Percentiles rank a stretch among this genome's conserved stretches.
Conservation (phyloP, 768 basidiomycete genomes). For the Mycena indigotica region DNA sequence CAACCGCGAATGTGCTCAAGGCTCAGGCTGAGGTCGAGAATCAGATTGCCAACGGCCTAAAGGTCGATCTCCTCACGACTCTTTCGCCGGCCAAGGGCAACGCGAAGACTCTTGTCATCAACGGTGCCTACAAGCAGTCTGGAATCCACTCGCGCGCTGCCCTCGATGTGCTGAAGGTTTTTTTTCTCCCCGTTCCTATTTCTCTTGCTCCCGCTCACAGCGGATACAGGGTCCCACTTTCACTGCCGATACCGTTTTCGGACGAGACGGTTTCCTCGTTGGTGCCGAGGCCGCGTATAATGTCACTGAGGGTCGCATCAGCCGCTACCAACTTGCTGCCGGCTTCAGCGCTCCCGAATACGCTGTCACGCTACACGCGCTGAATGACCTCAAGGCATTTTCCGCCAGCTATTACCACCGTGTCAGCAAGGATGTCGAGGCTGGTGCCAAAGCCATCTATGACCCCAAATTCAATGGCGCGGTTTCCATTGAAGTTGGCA, state of each 20-base stretch:
- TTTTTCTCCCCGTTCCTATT: constrained; percentile 4
- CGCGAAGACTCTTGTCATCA: constrained; percentile 79
- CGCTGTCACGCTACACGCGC: constrained; percentile 89
- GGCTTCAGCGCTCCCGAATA: constrained; percentile 98
- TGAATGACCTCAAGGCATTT: constrained; percentile 93
- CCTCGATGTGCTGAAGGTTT: constrained; percentile 88
- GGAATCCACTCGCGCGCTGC: constrained; percentile 88
- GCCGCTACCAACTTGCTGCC: constrained; percentile 87
- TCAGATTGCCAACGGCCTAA: constrained; percentile 95
- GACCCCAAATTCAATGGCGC: constrained; percentile 87
- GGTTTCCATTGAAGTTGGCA: constrained; percentile 91
- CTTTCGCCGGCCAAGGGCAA: constrained; percentile 83
- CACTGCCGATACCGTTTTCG: constrained; percentile 93
- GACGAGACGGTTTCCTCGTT: constrained; percentile 95
- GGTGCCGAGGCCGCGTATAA: constrained; percentile 98
- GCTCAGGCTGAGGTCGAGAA: constrained; percentile 94
- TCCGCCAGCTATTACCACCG: constrained; percentile 98
- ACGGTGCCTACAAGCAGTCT: constrained; percentile 92
- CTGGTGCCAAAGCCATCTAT: constrained; percentile 95
- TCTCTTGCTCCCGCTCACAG: constrained; percentile 10
- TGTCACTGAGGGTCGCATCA: constrained; percentile 89
- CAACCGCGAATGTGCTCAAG: constrained; percentile 89
- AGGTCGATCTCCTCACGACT: constrained; percentile 84
- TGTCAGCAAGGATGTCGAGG: constrained; percentile 88
- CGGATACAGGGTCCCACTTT: constrained; percentile 84